Evolutionary conservation across 2,329 filamentous ascomycete genomes (phyloP), one percentile per base, ranked within the genome.

Genomic region (Fusarium tuaranense): DNA sequence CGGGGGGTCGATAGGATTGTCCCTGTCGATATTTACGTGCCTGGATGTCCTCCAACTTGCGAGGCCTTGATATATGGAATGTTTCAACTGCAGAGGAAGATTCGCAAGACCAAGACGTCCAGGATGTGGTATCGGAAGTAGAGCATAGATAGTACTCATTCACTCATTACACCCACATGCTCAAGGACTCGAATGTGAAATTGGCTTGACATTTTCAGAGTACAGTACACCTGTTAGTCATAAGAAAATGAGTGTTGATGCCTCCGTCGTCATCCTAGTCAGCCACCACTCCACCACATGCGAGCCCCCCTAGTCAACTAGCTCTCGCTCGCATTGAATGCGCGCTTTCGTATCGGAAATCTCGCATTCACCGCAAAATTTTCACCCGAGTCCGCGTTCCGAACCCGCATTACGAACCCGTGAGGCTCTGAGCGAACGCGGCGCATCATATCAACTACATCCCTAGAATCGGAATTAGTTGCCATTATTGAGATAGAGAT

Each of bases 1-100:
- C 88, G 93, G 64, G 93, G 93, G 7, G 94, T 92, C 78, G 93
- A 95, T 84, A 86, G 93, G 63, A 91, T 95, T 80, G 90, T 95
- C 30, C 93, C 93, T 6, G 93, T 95, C 66, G 93, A 95, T 82
- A 89, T 95, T 51, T 95, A 55, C 16, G 48, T 55, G n/a, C 7
- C 48, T 32, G 30, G 30, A 32, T 55, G 48, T 8, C 48, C 48
- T 32, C 30, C 48, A 14, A 55, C 48, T 20, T 32, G 25, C 27
- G 48, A 55, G 48, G 48, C 48, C 18, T 32, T 55, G 30, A 32
- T 55, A 20, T 91, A 91, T 81, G 87, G 48, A 12, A n/a, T 55
- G 30, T 55, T 55, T 20, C 48, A 55, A 55, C 25, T 55, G 5
- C 48, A 55, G 27, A 55, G 25, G 25, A 55, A 32, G 18, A 55